Evolutionary conservation across 139 green algal species (phyloP).

Genomic region (Prasinococcaceae sp.): DNA sequence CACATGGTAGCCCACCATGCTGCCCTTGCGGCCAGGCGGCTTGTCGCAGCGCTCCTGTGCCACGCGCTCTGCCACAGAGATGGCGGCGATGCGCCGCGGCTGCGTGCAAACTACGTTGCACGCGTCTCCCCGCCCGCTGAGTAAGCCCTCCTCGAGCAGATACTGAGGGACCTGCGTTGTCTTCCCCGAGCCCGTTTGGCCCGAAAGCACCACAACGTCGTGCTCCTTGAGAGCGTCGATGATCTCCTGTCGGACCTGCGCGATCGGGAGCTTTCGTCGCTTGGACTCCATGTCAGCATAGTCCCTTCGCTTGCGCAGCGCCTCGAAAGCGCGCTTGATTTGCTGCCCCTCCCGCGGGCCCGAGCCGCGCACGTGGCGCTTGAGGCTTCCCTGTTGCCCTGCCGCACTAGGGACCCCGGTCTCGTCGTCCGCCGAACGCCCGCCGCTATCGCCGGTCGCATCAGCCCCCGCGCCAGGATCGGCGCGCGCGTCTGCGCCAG

Average conservation of each 20-base stretch:
- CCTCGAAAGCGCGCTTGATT: too few species aligned
- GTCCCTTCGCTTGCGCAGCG: too few species aligned
- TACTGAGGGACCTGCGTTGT: constrained; percentile 81
- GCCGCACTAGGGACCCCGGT: too few species aligned
- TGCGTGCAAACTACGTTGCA: constrained; percentile 81
- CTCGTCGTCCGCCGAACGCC: too few species aligned
- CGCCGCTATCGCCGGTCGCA: too few species aligned
- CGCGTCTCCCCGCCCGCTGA: constrained; percentile 26
- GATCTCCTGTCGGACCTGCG: constrained; percentile 35
- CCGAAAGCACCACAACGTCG: constrained; percentile 66
- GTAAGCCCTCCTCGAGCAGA: constrained; percentile 64
- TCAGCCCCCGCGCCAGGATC: too few species aligned
- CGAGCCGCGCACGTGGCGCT: too few species aligned
- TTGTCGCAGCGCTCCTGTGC: constrained; percentile 51
- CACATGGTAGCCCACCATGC: constrained; percentile 75
- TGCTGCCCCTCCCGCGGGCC: too few species aligned
- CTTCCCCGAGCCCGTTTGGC: constrained; percentile 83
- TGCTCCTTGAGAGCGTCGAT: constrained; percentile 31
- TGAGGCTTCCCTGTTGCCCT: too few species aligned
- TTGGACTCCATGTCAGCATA: too few species aligned
- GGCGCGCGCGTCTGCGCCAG: too few species aligned
- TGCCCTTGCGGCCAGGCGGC: constrained; percentile 4
- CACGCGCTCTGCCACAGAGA: constrained; percentile 71
- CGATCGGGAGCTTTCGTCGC: constrained; percentile 24
- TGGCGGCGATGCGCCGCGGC: constrained; percentile 77